Conservation (phyloP, 2,329 filamentous ascomycete species). For the Aspergillus sp. region DNA sequence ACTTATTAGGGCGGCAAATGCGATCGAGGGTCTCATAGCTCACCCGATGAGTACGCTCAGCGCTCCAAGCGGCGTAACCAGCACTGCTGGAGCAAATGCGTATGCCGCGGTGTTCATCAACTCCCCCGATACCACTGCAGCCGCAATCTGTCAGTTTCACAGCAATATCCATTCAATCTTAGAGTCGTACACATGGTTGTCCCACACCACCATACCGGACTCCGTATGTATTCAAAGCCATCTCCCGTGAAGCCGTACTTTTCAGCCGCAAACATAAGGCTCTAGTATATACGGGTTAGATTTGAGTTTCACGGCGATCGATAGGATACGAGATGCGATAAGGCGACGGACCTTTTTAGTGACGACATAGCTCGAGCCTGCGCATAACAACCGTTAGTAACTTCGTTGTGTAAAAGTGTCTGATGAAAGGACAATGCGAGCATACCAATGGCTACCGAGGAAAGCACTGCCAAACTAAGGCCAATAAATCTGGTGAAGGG, state of each 20-base stretch:
- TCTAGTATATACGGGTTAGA: slow-evolving; percentile 51
- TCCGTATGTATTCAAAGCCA: slow-evolving; percentile 89
- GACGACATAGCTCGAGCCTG: slow-evolving; percentile 95
- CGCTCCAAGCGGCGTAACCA: slow-evolving; percentile 92
- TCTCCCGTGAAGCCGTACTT: slow-evolving; percentile 95
- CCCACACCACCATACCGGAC: slow-evolving; percentile 96
- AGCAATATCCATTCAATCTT: slow-evolving; percentile 11
- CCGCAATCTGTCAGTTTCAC: background rate
- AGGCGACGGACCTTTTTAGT: slow-evolving; percentile 81
- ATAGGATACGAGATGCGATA: slow-evolving; percentile 8
- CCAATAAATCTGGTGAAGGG: slow-evolving; percentile 42
- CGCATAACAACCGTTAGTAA: slow-evolving; percentile 10
- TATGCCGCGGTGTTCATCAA: slow-evolving; percentile 98
- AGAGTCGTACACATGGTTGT: slow-evolving; percentile 73
- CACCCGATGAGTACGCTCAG: slow-evolving; percentile 87
- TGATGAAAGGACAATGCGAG: background rate
- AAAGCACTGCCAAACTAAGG: slow-evolving; percentile 45
- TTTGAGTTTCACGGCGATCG: background rate
- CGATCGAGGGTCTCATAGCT: slow-evolving; percentile 5
- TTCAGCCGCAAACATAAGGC: slow-evolving; percentile 85
- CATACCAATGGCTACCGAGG: slow-evolving; percentile 48
- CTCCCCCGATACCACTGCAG: slow-evolving; percentile 82
- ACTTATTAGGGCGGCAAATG: slow-evolving; percentile 16
- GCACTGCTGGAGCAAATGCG: slow-evolving; percentile 96
- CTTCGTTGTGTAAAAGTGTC: background rate